A percentile compares a stretch with the other conserved stretches of the same genome.
Evolutionary conservation across 208 protist genomes (phyloP).

Genomic region (Herpetomonas tarakana): DNA sequence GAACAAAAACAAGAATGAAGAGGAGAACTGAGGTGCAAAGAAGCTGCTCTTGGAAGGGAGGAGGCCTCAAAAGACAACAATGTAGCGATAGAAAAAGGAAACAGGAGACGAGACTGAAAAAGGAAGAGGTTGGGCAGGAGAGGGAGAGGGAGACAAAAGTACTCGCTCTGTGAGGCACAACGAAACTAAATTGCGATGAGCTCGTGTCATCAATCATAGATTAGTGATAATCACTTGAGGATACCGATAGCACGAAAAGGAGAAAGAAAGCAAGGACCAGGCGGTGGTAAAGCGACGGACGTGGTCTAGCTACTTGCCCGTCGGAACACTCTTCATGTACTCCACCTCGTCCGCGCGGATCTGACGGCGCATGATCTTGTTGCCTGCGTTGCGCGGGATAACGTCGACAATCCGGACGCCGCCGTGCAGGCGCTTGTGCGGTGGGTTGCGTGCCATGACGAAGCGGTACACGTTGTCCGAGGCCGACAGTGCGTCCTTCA

Average conservation of each 20-base stretch:
- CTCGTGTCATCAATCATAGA: neutral
- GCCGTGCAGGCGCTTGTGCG: slow-evolving; percentile 76
- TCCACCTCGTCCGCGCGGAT: slow-evolving; percentile 26
- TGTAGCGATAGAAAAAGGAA: neutral
- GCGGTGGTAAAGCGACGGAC: neutral
- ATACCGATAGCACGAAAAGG: slow-evolving; percentile 1
- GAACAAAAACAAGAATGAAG: slow-evolving; percentile 15
- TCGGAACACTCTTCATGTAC: slow-evolving; percentile 30
- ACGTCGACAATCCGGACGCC: slow-evolving; percentile 57
- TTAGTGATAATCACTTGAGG: too few relatives aligned
- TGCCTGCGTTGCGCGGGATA: slow-evolving; percentile 69
- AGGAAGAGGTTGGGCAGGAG: neutral
- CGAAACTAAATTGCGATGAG: neutral
- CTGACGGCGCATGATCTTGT: slow-evolving; percentile 81
- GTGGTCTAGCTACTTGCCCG: slow-evolving; percentile 2
- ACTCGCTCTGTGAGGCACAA: neutral
- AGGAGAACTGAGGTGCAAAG: slow-evolving; percentile 1
- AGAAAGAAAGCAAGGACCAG: slow-evolving; percentile 7
- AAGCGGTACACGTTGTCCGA: slow-evolving; percentile 45
- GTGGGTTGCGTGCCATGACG: slow-evolving; percentile 33
- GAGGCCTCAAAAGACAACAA: neutral
- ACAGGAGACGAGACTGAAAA: slow-evolving; percentile 1
- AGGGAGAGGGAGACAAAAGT: neutral
- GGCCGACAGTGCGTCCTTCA: slow-evolving; percentile 26
- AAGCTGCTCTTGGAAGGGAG: neutral